These are phyloP conservation scores for Withania somnifera DNA, from an alignment of 305 asterid genomes.

Conservation along the genomic window DNA sequence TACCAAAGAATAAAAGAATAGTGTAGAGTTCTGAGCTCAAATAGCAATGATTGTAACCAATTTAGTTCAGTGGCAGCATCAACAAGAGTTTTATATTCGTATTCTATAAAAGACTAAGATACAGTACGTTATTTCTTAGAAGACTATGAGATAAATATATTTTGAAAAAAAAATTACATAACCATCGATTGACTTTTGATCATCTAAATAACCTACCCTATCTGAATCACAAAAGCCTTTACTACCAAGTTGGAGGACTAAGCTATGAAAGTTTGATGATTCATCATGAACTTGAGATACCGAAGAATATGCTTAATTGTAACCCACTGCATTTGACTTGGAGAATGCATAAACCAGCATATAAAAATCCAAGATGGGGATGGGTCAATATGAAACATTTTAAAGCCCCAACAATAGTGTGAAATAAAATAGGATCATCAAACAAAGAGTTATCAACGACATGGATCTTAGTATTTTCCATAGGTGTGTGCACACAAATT, in stretches of 20 bases:
- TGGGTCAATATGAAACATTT: not conserved
- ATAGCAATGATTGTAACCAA: not conserved
- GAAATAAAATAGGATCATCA: not conserved
- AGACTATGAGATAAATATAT: not conserved
- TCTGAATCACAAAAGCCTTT: not conserved
- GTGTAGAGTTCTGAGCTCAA: not conserved
- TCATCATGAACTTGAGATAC: not conserved
- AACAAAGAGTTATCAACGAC: not conserved
- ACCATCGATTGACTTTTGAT: not conserved
- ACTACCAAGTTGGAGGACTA: not conserved
- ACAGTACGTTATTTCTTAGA: not conserved
- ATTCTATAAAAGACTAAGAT: not conserved
- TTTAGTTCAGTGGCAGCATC: not conserved
- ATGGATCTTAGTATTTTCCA: not conserved
- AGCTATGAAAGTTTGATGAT: not conserved
- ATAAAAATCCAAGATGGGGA: not conserved
- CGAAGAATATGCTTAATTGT: not conserved
- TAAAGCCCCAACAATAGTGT: not conserved
- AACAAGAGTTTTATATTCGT: not conserved
- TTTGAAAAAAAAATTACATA: not conserved
- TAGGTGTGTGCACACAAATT: not conserved
- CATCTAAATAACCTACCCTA: not conserved
- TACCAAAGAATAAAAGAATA: not conserved
- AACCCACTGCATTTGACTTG: not conserved
- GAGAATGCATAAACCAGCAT: not conserved